Evolutionary conservation across 768 basidiomycete species (phyloP).

Genomic region (Coprinopsis marcescibilis): DNA sequence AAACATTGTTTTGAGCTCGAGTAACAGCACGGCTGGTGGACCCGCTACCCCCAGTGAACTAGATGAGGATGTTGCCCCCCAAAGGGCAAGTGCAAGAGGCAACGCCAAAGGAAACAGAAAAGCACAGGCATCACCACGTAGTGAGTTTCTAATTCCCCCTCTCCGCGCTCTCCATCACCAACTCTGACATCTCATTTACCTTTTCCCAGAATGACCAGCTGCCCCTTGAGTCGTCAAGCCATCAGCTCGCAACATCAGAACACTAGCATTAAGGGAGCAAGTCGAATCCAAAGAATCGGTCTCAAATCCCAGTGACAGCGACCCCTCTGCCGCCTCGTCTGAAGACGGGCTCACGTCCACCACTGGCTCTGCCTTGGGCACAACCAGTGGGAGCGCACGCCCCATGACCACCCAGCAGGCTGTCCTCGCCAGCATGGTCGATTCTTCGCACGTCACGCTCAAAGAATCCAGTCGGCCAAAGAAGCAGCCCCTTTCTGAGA

Average conservation of each 20-base stretch:
- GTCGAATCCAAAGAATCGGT: no score
- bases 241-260: no score
- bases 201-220: no score
- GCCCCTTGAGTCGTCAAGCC: no score
- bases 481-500: slow-evolving; percentile 66
- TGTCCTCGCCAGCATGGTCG: slow-evolving; percentile 63
- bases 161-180: no score
- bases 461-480: slow-evolving; percentile 15
- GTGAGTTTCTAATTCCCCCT: no score
- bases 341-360: neutral
- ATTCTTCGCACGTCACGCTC: slow-evolving; percentile 66
- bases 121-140: slow-evolving; percentile 22
- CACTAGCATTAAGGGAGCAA: no score
- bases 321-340: neutral
- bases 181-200: no score
- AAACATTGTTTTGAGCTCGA: slow-evolving; percentile 24
- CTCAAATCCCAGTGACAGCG: no score
- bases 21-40: slow-evolving; percentile 21
- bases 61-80: neutral
- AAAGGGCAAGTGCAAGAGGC: slow-evolving; percentile 15
- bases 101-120: slow-evolving; percentile 36
- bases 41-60: slow-evolving; percentile 16
- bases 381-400: slow-evolving; percentile 18
- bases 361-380: no score
- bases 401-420: slow-evolving; percentile 62